Evolutionary conservation across 2,329 filamentous ascomycete genomes (phyloP), one percentile per base, ranked within the genome.

Genomic region (Paecilomyces dactylethromorphus): DNA sequence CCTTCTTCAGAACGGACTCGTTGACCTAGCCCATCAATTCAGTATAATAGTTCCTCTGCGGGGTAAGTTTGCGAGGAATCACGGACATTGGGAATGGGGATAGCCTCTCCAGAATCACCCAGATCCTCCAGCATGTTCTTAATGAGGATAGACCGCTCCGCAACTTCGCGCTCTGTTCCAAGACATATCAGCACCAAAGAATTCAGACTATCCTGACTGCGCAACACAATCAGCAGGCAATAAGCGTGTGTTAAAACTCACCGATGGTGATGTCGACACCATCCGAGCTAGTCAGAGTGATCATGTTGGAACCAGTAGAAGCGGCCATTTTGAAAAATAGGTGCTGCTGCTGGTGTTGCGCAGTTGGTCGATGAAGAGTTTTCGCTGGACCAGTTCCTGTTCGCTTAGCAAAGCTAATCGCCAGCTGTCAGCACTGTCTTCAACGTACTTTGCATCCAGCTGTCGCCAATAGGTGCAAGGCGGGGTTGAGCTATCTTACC

Each of bases 51-150:
- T 11, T 22, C 21, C 10, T 35, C 35, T 21, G 4, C n/a, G 21
- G 50, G 29, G 31, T 24, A 24, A 3, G 53, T 5, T 8, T n/a
- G 7, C 45, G 1, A 49, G 8, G n/a, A 13, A 26, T 39, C 12
- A 65, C 72, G 63, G 54, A 76, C 76, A 53, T 77, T 77, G 8
- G 94, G 93, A 56, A 99, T 93, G 2, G 89, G 83, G 71, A 92
- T 87, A 22, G 80, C 78, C 71, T 66, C 83, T 76, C 65, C 72
- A 58, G 75, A 68, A 24, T 88, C 87, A 65, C 91, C 92, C 54
- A 97, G 80, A 79, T 99, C 94, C 72, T 96, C 92, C 53, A 99
- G 84, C 88, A 99, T 88, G 82, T 97, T 96, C 86, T 96, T 97
- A 82, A 99, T 95, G 56, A 99, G 83, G 70, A 97, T 86, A 2